Base-by-base conservation (phyloP, 805 yeast species). In the Candida sanyiensis region DNA sequence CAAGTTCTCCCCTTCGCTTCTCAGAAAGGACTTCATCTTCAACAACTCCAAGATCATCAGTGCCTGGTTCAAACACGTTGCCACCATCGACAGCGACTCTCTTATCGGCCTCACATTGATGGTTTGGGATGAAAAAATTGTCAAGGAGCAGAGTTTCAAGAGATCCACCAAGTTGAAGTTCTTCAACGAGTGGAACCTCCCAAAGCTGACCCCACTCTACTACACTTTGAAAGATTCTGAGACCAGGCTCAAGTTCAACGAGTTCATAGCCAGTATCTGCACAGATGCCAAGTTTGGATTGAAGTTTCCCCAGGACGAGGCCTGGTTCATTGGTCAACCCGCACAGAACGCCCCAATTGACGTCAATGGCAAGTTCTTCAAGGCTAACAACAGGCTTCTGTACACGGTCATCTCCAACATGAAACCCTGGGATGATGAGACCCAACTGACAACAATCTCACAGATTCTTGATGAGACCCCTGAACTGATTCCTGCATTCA, bases 381-480 rank as follows among this genome's bases (percentile, higher is more conserved):
- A 64, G 44, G 64, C 83, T 23, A 73, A 82, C 52, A 88, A 90
- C 58, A 80, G 79, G 53, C 63, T 82, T 21, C 59, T 86, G 4
- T 79, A 76, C 50, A 71, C 79, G 3, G 59, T 85, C 5, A 54
- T 88, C 17, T 76, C 77, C 7, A 63, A 69, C 22, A 65, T 89
- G 51, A 85, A 83, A 50, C 95, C 96, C 1, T 80, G 94, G 85
- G 88, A 83, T 45, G 81, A 83, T 45, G 72, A 70, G 15, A 43
- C 62, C 20, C 95, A 87, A 49, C 62, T 80, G 40, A 70, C 71
- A 11, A 66, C 83, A 13, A 71, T 70, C 0, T 51, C 77, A 7
- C 54, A 59, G 10, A 69, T 83, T 13, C 62, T 90, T 27, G 44
- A 59, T 4, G 54, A 63, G 25, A 66, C 75, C 28, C 83, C 85